A percentile compares a stretch with the other conserved stretches of the same genome.
Conservation (phyloP, 2,329 filamentous ascomycete genomes). For the Ophiostoma sp. region DNA sequence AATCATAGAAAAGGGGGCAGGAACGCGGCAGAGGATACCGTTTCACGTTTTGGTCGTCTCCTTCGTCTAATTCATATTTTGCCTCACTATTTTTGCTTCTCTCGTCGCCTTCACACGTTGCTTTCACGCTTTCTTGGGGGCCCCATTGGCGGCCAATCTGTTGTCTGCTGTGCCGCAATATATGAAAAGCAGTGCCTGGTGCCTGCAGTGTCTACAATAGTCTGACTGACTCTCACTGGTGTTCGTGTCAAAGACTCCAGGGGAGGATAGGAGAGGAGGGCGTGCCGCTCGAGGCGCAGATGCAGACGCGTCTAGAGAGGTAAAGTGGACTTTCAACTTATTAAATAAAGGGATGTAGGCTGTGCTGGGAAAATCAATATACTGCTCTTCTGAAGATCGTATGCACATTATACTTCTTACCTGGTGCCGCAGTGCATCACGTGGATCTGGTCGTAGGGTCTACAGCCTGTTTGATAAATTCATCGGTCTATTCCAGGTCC, state of each 20-base stretch:
- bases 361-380: neutral
- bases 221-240: neutral
- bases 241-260: neutral
- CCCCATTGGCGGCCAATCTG: neutral
- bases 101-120: neutral
- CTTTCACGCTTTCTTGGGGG: neutral
- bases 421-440: neutral
- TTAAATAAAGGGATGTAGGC: neutral
- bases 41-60: neutral
- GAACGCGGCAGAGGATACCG: neutral
- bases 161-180: slow-evolving; percentile 11
- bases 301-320: neutral
- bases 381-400: neutral
- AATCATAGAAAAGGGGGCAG: neutral
- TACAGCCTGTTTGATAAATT: neutral
- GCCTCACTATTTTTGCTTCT: neutral
- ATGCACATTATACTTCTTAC: neutral
- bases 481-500: neutral
- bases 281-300: slow-evolving; percentile 2
- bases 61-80: neutral
- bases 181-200: neutral
- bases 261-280: neutral
- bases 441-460: neutral
- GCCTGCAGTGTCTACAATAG: neutral
- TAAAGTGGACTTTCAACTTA: neutral